A percentile compares a stretch with the other conserved stretches of the same genome.
Evolutionary conservation across 768 basidiomycete genomes (phyloP).

Genomic region (Lactarius evosmus): DNA sequence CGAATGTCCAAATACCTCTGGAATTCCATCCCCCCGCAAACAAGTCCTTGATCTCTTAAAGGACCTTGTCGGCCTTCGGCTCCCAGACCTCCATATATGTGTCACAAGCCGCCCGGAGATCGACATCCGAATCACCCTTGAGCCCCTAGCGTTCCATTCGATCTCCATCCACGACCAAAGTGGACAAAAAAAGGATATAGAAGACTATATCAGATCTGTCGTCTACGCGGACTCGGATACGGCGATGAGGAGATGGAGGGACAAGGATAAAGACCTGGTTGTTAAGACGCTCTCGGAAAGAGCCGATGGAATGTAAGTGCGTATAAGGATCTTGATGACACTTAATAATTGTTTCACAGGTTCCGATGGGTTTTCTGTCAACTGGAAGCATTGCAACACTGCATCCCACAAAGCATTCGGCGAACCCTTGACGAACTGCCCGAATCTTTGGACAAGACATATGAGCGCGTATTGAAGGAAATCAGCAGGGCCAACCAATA

Average conservation of each 20-base stretch:
- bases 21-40: background rate
- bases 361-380: too few species aligned
- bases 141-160: background rate
- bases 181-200: background rate
- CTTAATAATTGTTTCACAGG: too few species aligned
- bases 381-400: too few species aligned
- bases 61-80: background rate
- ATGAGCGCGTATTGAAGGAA: too few species aligned
- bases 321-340: too few species aligned
- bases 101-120: background rate
- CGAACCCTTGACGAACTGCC: too few species aligned
- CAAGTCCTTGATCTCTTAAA: background rate
- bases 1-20: background rate
- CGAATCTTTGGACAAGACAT: too few species aligned
- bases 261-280: background rate
- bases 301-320: too few species aligned
- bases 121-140: background rate
- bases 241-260: background rate
- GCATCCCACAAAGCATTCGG: too few species aligned
- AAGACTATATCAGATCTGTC: background rate
- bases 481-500: too few species aligned
- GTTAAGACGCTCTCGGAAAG: background rate
- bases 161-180: background rate
- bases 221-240: background rate
- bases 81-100: background rate